Base-by-base conservation (phyloP, 2,329 filamentous ascomycete genomes). In the Magnaporthiopsis incrustans region DNA sequence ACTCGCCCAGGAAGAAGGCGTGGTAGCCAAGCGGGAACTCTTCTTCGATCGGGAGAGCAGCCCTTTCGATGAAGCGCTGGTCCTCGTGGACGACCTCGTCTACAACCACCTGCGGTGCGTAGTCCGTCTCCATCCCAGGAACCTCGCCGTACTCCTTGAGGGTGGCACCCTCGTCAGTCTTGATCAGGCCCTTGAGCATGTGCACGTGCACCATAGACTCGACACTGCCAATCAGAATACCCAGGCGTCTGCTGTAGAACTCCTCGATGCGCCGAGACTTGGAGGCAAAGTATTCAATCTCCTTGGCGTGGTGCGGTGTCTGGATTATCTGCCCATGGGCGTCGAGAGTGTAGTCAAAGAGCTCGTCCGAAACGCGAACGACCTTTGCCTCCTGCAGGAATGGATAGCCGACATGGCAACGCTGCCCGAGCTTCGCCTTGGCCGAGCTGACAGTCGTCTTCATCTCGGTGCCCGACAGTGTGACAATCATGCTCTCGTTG, bases 301-400 rank as follows among this genome's bases (percentile, higher is more conserved):
- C 91, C 64, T 85, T 83, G 26, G 88, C 86, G 30, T 82, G 83
- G 73, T 97, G 92, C 26, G 92, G 88, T 53, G 81, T 85, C 60
- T 87, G 81, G 26, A 89, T 76, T 44, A 93, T 80, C 60, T 89
- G 85, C 56, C 86, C 85, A 67, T 87, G 82, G 44, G 87, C 81
- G 1, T 89, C 83, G 50, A 95, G 79, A 25, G 87, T 81, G 72
- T 97, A 99, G 70, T 90, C 89, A 73, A 98, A 98, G 33, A 98
- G 81, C 74, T 98, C 94, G 73, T 99, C 95, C 1, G 92, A 94
- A 1, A 98, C 91, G 64, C 88, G 89, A 62, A 91, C 83, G 35
- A 99, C 88, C 77, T 94, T 94, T 63, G 91, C 95, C 77, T 99
- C 96, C 70, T 96, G 91, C 67, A 99, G 78, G 78, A 97, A 99